phyloP scores from a whole-genome alignment of 2,329 filamentous ascomycete species.

The Alternaria rosae region DNA sequence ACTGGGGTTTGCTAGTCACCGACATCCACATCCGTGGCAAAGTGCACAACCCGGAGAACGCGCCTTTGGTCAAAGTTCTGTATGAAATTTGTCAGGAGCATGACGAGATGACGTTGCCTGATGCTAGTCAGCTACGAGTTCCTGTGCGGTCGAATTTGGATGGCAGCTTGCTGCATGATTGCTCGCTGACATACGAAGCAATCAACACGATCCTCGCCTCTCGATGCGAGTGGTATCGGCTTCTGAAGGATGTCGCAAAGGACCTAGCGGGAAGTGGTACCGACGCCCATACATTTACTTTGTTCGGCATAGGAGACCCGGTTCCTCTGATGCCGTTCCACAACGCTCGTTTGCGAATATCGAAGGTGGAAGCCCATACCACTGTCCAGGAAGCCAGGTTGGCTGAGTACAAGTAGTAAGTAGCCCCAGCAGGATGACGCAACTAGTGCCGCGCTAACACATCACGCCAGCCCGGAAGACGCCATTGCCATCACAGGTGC shows the following conservation, averaged over 20 bases:
- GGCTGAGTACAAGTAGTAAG: conserved; percentile 13
- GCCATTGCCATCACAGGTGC: conserved; percentile 19
- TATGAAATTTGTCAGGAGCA: conserved; percentile 10
- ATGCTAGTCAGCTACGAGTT: conserved; percentile 16
- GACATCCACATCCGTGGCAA: conserved; percentile 30
- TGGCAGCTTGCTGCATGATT: conserved; percentile 4
- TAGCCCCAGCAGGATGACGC: background rate
- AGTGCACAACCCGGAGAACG: conserved; percentile 33
- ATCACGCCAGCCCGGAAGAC: conserved; percentile 5
- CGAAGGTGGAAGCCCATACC: conserved; percentile 18
- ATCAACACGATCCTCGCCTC: conserved; percentile 28
- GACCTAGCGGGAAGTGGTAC: conserved; percentile 14
- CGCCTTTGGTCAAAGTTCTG: conserved; percentile 22
- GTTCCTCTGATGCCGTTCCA: conserved; percentile 27
- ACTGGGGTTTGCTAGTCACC: conserved; percentile 18
- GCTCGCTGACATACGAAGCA: conserved; percentile 17
- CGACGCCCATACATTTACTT: conserved; percentile 22
- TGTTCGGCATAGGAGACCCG: conserved; percentile 32
- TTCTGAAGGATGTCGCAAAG: conserved; percentile 23
- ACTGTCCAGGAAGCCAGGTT: conserved; percentile 8
- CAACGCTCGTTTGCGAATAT: conserved; percentile 12
- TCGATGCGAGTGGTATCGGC: conserved; percentile 30
- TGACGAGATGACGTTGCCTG: conserved; percentile 17
- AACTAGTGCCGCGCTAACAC: conserved; percentile 4
- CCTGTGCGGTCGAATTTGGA: conserved; percentile 25